Evolutionary conservation across 768 basidiomycete genomes (phyloP), one percentile per base, ranked within the genome.

Genomic region (Lentinula sp.): DNA sequence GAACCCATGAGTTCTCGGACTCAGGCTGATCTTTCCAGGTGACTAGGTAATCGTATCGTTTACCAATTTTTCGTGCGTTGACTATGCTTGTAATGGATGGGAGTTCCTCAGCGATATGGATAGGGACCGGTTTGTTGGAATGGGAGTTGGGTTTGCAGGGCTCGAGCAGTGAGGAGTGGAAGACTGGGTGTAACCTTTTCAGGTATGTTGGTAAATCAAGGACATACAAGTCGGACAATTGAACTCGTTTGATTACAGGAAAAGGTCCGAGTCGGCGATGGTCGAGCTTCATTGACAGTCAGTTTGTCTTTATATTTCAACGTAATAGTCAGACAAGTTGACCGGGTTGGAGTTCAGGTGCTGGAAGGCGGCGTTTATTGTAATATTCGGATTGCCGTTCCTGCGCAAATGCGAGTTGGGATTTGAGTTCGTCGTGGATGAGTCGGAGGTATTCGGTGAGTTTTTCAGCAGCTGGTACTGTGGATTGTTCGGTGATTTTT

Each of bases 271-370:
- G 65, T 0, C 45, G 60, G 3, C 59, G 52, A 37, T 64, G 55
- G 23, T 68, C 62, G 23, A 73, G 68, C 48, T 72, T 72, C 56
- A 62, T 34, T 1, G 67, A 67, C 0, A 69, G 71, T 6, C 65
- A 56, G 4, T 57, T 65, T 4, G 70, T 71, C 21, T 65, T 65
- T 64, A 71, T 65, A 58, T 72, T 64, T 4, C 50, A 61, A 7
- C 59, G 52, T 18, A 56, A 21, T 11, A 69, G 52, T 62, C 64
- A 69, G 21, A 69, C 63, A 3, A 59, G 46, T 16, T 69, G 53
- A 39, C 55, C 64, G 32, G 43, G 21, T 31, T 54, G 4, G 51
- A 62, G 65, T 16, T 50, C 28, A 5, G 66, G 66, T 15, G 64
- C 46, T 23, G 62, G 50, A 21, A 52, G 3, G 34, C 16, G 54